Evolutionary conservation across 108 stramenopile genomes (phyloP), one percentile per base, ranked within the genome.

Genomic region (Nitzschia putrida): DNA sequence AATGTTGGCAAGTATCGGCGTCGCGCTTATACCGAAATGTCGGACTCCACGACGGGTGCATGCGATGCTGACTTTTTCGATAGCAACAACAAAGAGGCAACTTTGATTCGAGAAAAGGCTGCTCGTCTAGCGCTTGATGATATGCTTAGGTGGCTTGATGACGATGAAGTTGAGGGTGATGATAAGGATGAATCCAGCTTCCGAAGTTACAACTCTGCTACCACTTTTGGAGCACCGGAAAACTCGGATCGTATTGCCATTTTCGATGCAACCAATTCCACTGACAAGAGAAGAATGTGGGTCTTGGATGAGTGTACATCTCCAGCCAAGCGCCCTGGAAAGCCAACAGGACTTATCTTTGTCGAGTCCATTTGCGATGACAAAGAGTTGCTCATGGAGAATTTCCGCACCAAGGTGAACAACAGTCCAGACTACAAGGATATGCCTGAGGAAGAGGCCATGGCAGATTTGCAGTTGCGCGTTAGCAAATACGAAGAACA

Each of bases 231-330:
- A 20, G 16, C 22, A n/a, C 16, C 56, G 34, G 41, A 53, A 9
- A 54, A 34, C 7, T 54, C 60, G 29, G 88, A 88, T 55, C 68
- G 86, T 3, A 87, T 97, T 55, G 98, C 95, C 10, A 91, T 98
- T 21, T 98, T 96, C 69, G 98, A 98, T 80, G 98, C 98, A 0
- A 98, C 98, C 20, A 98, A 98, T 59, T 96, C 96, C n/a, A 97
- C 98, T 2, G 69, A 71, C 21, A 77, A 78, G 42, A 74, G 95
- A 50, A 54, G 95, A 12, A 66, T 81, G 38, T 88, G 88, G 93
- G 77, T 97, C 37, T 64, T 93, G 58, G 76, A 88, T 57, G 85
- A 93, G 53, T 90, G 92, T 63, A 90, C 85, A 14, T 83, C 84
- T 38, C 73, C 72, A 13, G 68, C 50, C 1, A 78, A 83, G 39